These are phyloP conservation scores for Fusarium sp. DNA, from an alignment of 2,329 filamentous ascomycete genomes.

Conservation along the genomic window DNA sequence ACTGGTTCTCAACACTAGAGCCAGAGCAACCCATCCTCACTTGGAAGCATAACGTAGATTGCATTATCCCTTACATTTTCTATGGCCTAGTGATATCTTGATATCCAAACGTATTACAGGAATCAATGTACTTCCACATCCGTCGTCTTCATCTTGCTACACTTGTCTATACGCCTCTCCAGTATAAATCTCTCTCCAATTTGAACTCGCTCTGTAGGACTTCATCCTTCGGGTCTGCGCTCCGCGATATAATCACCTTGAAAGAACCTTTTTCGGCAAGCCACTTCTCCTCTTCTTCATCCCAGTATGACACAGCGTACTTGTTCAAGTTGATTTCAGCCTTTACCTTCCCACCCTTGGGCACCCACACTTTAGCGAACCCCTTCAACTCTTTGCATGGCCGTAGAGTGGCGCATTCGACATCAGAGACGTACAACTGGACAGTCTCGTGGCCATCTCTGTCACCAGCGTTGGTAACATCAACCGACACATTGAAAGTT, in stretches of 20 bases:
- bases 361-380: slow-evolving; percentile 12
- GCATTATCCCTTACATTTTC: too few species aligned
- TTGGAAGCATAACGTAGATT: too few species aligned
- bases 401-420: not conserved
- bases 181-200: not conserved
- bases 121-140: too few species aligned
- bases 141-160: too few species aligned
- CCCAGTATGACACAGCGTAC: not conserved
- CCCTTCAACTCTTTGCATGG: slow-evolving; percentile 21
- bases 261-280: not conserved
- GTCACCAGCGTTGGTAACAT: slow-evolving; percentile 4
- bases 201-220: not conserved
- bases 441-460: slow-evolving; percentile 6
- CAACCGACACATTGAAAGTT: not conserved
- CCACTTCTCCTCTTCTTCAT: not conserved
- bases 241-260: not conserved
- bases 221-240: not conserved
- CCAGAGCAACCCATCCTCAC: too few species aligned
- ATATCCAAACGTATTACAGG: too few species aligned
- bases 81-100: too few species aligned
- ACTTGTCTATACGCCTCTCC: not conserved
- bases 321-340: not conserved
- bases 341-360: not conserved
- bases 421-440: slow-evolving; percentile 19
- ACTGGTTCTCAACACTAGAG: too few species aligned